Base-by-base conservation (phyloP, 73 alveolate species). In the Breviolum minutum region DNA sequence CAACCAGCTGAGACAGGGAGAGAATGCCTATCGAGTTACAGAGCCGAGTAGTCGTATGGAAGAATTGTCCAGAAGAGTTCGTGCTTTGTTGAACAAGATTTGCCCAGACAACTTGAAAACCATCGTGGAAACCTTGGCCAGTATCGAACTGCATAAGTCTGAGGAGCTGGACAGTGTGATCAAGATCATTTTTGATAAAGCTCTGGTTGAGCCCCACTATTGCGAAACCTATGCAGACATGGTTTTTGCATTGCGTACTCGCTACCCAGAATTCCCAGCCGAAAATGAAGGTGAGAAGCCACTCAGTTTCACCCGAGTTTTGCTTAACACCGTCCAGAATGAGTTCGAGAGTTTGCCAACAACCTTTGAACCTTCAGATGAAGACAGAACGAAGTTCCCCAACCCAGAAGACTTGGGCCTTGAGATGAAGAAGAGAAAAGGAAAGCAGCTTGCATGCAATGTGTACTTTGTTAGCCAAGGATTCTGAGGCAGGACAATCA, bases 181-280 rank as follows among this genome's bases (percentile, higher is more conserved):
- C 84, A 81, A 81, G 74, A 94, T 94, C 99, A 94, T 94, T 61
- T 94, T 94, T 62, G 94, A 84, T 70, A 94, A 94, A 40, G 99
- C 99, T n/a, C 19, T 94, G 73, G 99, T 80, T 30, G 99, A 94
- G 94, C 99, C 99, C 71, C 99, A 94, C 94, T 94, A 94, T 63
- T 94, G 99, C 64, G 99, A 94, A 76, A 94, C 99, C 27, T 94
- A 94, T 48, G 99, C 99, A 80, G 99, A 94, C 99, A 94, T 94
- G 99, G 99, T 94, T 88, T 94, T 94, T 73, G 99, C 99, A 1
- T 26, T 94, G 94, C 99, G 99, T 54, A 40, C 92, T 17, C 92
- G 94, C 32, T 94, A 94, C 99, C 99, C 99, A 22, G 99, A 94
- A 73, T 94, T 94, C 94, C 99, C 99, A 4, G 86, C 99, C 14